A percentile compares a stretch with the other conserved stretches of the same genome.
phyloP scores from a whole-genome alignment of 2,329 filamentous ascomycete genomes.

The Hymenoscyphus fraxineus region DNA sequence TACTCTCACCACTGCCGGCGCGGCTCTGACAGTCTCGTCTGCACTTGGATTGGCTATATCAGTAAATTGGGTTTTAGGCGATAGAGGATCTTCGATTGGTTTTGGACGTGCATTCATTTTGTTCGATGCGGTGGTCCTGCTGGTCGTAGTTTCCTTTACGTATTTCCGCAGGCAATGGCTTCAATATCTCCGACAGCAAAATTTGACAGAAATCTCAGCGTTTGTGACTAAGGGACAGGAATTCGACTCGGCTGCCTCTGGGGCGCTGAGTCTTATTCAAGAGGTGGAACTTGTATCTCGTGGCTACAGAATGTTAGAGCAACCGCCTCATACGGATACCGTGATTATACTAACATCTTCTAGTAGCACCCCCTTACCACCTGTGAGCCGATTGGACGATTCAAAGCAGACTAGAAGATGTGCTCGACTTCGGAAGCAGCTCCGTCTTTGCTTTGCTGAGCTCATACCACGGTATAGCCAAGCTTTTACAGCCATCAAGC shows the following conservation, averaged over 20 bases:
- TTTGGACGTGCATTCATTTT: conserved; percentile 51
- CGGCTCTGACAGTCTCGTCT: conserved; percentile 58
- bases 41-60: conserved; percentile 59
- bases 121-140: conserved; percentile 46
- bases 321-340: neutral
- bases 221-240: conserved; percentile 74
- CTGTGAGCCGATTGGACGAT: conserved; percentile 88
- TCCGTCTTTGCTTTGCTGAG: conserved; percentile 66
- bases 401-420: conserved; percentile 76
- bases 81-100: conserved; percentile 49
- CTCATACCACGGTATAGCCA: conserved; percentile 70
- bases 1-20: conserved; percentile 59
- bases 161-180: conserved; percentile 79
- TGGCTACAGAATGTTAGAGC: conserved; percentile 74
- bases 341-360: conserved; percentile 17
- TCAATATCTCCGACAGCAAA: conserved; percentile 70
- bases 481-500: conserved; percentile 64
- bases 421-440: conserved; percentile 69
- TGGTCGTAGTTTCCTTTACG: conserved; percentile 59
- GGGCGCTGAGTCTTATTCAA: conserved; percentile 78
- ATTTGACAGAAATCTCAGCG: conserved; percentile 62
- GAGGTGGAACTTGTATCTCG: conserved; percentile 94
- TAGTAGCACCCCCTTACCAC: conserved; percentile 83
- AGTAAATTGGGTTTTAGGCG: conserved; percentile 64
- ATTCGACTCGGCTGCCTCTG: conserved; percentile 73